Percentiles rank a stretch among this genome's conserved stretches.
These are phyloP conservation scores for Cutaneotrichosporon spelunceum DNA, from an alignment of 1,284 basidiomycete genomes.

Conservation along the genomic window DNA sequence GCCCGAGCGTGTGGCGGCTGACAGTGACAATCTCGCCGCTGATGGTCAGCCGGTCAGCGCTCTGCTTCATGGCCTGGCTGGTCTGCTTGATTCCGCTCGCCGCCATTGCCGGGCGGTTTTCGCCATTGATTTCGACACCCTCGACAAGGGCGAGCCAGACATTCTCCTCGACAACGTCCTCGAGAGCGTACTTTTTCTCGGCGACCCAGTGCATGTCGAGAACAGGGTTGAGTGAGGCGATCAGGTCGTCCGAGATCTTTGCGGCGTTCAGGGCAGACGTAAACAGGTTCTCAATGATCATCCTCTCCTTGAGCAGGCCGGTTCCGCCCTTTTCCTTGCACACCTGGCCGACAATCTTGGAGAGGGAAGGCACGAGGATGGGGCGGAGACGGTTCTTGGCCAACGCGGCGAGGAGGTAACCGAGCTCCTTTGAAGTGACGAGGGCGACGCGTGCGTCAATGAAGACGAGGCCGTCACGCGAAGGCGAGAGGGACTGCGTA, in stretches of 20 bases:
- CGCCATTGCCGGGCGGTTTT: constrained; percentile 11
- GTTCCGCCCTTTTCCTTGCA: constrained; percentile 17
- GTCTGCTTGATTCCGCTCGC: constrained; percentile 9
- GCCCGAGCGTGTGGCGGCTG: constrained; percentile 19
- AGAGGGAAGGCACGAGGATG: constrained; percentile 21
- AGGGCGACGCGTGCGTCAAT: constrained; percentile 20
- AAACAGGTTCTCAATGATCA: constrained; percentile 19
- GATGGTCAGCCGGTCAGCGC: constrained; percentile 22
- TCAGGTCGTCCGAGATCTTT: constrained; percentile 11
- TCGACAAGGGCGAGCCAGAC: constrained; percentile 25
- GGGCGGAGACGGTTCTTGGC: constrained; percentile 18
- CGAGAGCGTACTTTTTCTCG: constrained; percentile 22
- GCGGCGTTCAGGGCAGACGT: constrained; percentile 16
- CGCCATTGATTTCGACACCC: constrained; percentile 20
- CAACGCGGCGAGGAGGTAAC: constrained; percentile 20
- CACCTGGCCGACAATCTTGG: constrained; percentile 22
- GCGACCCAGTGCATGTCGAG: constrained; percentile 22
- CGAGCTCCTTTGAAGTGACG: constrained; percentile 18
- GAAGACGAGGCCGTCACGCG: constrained; percentile 19
- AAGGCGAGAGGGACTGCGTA: constrained; percentile 5
- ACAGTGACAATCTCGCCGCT: constrained; percentile 21
- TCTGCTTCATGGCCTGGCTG: constrained; percentile 16
- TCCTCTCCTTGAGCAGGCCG: constrained; percentile 17
- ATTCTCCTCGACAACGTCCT: constrained; percentile 20
- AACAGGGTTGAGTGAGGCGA: constrained; percentile 21